Conservation (phyloP, 1,284 basidiomycete species). For the Chiua sp. region DNA sequence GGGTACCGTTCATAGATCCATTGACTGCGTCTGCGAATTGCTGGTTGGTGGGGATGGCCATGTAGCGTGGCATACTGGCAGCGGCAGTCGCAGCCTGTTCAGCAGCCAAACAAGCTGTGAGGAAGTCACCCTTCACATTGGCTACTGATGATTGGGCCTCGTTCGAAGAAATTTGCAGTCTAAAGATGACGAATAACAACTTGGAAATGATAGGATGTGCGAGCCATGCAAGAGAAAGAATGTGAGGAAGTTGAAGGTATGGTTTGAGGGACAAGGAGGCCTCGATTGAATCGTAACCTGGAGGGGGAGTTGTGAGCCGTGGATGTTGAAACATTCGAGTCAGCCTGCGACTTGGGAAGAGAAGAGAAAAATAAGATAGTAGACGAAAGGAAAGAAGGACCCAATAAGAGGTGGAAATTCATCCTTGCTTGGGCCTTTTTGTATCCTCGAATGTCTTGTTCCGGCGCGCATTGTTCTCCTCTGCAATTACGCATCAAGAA, state of each 20-base stretch:
- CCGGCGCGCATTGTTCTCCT: constrained; percentile 32
- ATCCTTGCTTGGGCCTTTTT: constrained; percentile 22
- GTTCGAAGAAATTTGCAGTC: constrained; percentile 75
- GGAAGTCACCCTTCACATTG: constrained; percentile 72
- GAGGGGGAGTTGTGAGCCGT: constrained; percentile 53
- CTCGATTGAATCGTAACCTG: constrained; percentile 53
- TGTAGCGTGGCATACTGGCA: constrained; percentile 85
- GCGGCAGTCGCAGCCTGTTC: constrained; percentile 83
- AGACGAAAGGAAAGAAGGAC: constrained; percentile 27
- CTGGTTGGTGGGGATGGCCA: constrained; percentile 85
- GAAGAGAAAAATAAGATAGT: constrained; percentile 30
- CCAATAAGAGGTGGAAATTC: constrained; percentile 15
- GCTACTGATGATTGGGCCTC: constrained; percentile 71
- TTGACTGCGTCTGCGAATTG: constrained; percentile 81
- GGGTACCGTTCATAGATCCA: constrained; percentile 77
- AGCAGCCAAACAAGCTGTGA: constrained; percentile 83
- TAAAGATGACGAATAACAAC: constrained; percentile 87
- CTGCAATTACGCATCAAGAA: constrained; percentile 71
- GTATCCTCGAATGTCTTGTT: constrained; percentile 20
- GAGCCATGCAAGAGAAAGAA: constrained; percentile 85
- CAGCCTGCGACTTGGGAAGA: constrained; percentile 53
- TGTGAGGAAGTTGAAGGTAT: constrained; percentile 82
- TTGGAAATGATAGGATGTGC: constrained; percentile 85
- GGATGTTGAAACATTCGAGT: constrained; percentile 43
- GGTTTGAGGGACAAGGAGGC: constrained; percentile 64